A percentile compares a stretch with the other conserved stretches of the same genome.
Evolutionary conservation across 768 basidiomycete species (phyloP).

Genomic region (Xanthoconium purpureum): DNA sequence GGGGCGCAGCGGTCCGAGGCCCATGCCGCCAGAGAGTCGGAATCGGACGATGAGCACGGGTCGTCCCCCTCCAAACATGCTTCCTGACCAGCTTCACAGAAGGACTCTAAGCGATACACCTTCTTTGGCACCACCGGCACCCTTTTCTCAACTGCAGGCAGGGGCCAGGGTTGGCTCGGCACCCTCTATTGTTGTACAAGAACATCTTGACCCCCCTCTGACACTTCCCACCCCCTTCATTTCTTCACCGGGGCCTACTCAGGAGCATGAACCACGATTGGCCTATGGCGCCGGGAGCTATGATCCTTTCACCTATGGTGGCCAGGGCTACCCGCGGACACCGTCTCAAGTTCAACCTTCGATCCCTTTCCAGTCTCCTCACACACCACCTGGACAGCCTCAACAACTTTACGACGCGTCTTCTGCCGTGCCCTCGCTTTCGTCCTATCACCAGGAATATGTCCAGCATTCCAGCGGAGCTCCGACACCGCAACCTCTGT

Average conservation of each 20-base stretch:
- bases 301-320: background rate
- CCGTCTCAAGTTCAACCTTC: constrained; percentile 9
- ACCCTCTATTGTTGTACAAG: constrained; percentile 22
- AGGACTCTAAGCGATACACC: constrained; percentile 16
- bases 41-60: constrained; percentile 6
- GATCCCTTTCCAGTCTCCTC: constrained; percentile 10
- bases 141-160: constrained; percentile 8
- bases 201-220: background rate
- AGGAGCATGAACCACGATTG: background rate
- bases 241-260: background rate
- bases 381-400: constrained; percentile 8
- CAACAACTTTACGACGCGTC: constrained; percentile 11
- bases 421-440: background rate
- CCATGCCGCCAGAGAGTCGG: constrained; percentile 18
- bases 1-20: constrained; percentile 19
- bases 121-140: background rate
- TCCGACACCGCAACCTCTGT: constrained; percentile 7
- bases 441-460: constrained; percentile 14
- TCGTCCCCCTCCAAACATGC: constrained; percentile 8
- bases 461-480: constrained; percentile 10
- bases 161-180: background rate
- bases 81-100: constrained; percentile 5
- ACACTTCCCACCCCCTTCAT: constrained; percentile 5
- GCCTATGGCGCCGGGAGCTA: background rate
- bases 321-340: constrained; percentile 3